phyloP scores from a whole-genome alignment of 2,329 filamentous ascomycete genomes.

The Raffaelea arxii region DNA sequence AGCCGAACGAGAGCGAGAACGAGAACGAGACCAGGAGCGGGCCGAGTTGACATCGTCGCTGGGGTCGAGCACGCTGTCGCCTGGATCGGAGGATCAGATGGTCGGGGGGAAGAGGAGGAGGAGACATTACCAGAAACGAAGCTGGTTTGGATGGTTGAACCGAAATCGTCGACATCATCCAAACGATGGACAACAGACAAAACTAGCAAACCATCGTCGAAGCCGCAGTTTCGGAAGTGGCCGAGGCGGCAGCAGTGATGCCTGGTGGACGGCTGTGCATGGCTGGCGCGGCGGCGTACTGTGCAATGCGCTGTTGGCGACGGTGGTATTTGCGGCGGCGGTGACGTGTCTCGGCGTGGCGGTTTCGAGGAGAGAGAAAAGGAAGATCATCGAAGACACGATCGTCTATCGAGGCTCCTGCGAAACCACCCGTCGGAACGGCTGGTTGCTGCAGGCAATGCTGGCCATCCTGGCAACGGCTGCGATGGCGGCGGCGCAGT shows the following conservation, averaged over 20 bases:
- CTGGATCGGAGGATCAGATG: background rate
- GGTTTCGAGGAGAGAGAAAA: conserved; percentile 14
- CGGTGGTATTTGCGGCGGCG: conserved; percentile 26
- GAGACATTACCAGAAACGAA: background rate
- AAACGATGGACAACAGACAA: too few species aligned
- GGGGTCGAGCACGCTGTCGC: background rate
- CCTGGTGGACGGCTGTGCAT: conserved; percentile 14
- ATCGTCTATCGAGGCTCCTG: conserved; percentile 29
- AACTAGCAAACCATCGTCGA: background rate
- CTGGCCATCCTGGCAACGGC: conserved; percentile 33
- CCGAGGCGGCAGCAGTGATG: background rate
- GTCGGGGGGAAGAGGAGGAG: background rate
- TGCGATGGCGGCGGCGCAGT: conserved; percentile 40
- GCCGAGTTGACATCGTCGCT: background rate
- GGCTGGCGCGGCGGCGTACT: conserved; percentile 40
- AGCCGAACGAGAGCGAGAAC: background rate
- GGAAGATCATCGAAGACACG: conserved; percentile 6
- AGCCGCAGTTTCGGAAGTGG: background rate
- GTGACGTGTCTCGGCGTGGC: conserved; percentile 26
- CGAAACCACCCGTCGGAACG: conserved; percentile 22
- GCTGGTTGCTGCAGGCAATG: conserved; percentile 31
- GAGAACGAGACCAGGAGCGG: background rate
- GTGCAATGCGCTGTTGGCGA: conserved; percentile 31
- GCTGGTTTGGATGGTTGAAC: background rate
- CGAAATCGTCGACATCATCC: too few species aligned